phyloP scores from a whole-genome alignment of 345 rosid species.

The Hypericum androsaemum region DNA sequence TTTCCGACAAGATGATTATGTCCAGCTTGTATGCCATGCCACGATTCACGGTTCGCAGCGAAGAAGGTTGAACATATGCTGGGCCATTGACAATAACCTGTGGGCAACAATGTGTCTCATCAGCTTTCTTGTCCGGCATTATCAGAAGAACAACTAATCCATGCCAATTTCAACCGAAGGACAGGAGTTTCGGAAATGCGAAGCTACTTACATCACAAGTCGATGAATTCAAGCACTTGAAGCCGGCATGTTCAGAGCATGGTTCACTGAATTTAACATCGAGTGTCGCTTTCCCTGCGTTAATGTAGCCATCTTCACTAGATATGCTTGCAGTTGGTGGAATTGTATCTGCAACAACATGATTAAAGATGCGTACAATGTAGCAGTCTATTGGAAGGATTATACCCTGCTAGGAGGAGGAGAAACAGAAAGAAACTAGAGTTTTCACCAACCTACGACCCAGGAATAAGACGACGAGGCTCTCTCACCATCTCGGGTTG shows the following conservation, averaged over 20 bases:
- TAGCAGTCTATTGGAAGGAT: neutral
- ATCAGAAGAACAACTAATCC: too few species aligned
- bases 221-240: slow-evolving; percentile 40
- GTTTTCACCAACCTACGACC: slow-evolving; percentile 35
- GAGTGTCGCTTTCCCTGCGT: slow-evolving; percentile 28
- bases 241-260: slow-evolving; percentile 38
- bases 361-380: neutral
- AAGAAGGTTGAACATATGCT: slow-evolving; percentile 25
- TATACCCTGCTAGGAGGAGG: neutral
- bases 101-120: slow-evolving; percentile 2
- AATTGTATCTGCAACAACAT: slow-evolving; percentile 24
- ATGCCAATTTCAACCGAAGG: neutral
- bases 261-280: slow-evolving; percentile 38
- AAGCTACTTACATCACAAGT: slow-evolving; percentile 35
- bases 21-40: slow-evolving; percentile 25
- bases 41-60: slow-evolving; percentile 23
- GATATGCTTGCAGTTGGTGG: slow-evolving; percentile 40
- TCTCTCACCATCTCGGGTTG: slow-evolving; percentile 29
- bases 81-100: slow-evolving; percentile 36
- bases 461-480: slow-evolving; percentile 40
- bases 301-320: slow-evolving; percentile 30
- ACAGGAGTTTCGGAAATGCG: neutral
- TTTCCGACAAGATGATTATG: slow-evolving; percentile 15
- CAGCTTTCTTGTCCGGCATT: neutral
- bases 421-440: neutral